These are phyloP conservation scores for Madurella fahalii DNA, from an alignment of 2,329 filamentous ascomycete species.

Conservation along the genomic window DNA sequence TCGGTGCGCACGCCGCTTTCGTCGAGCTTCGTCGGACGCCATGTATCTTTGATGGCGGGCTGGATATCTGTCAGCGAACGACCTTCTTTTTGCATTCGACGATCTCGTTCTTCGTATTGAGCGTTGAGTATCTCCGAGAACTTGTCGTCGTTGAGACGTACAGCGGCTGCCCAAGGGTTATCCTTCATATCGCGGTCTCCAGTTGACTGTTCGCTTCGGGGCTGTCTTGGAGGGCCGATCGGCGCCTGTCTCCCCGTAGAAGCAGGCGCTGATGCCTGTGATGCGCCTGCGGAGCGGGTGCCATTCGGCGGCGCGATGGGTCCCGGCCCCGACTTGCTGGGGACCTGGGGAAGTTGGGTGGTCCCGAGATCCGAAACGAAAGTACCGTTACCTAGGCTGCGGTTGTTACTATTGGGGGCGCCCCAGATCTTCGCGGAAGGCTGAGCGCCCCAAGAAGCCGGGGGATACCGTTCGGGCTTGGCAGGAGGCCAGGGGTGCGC, in stretches of 20 bases:
- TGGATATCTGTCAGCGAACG: conserved; percentile 43
- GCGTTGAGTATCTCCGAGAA: conserved; percentile 37
- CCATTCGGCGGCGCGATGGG: conserved; percentile 40
- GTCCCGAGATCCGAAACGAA: conserved; percentile 60
- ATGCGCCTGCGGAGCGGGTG: background rate
- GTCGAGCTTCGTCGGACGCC: conserved; percentile 42
- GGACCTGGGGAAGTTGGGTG: conserved; percentile 31
- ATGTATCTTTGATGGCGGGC: conserved; percentile 50
- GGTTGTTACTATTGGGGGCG: conserved; percentile 64
- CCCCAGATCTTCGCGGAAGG: conserved; percentile 62
- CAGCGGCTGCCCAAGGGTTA: conserved; percentile 25
- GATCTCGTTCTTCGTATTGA: conserved; percentile 40
- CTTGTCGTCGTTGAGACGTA: conserved; percentile 41
- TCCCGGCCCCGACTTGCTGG: conserved; percentile 37
- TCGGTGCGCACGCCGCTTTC: conserved; percentile 35
- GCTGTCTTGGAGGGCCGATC: conserved; percentile 31
- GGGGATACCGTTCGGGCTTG: conserved; percentile 45
- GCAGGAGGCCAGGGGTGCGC: conserved; percentile 22
- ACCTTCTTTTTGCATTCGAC: conserved; percentile 43
- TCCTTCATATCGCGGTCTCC: conserved; percentile 18
- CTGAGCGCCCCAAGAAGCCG: conserved; percentile 42
- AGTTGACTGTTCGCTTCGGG: conserved; percentile 8
- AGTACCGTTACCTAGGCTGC: conserved; percentile 72
- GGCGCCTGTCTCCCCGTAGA: conserved; percentile 27
- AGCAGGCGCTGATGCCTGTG: conserved; percentile 5